Percentiles rank a stretch among this genome's conserved stretches.
Evolutionary conservation across 352 stramenopile species (phyloP).

Genomic region (Phytophthora foliorum): DNA sequence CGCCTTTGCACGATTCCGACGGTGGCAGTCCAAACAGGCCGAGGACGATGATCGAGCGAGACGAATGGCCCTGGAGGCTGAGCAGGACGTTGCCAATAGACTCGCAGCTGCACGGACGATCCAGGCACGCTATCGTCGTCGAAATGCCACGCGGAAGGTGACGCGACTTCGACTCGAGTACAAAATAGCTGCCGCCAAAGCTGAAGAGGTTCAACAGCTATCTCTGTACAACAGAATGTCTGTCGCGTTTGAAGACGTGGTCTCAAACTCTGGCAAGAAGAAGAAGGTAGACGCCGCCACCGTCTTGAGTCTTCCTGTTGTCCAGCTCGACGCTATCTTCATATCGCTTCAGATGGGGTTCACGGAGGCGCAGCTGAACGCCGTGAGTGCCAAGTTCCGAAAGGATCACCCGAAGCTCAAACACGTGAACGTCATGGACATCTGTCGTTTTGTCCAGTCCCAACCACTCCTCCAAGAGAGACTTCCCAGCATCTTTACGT

Average conservation of each 20-base stretch:
- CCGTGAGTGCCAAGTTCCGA: conserved; percentile 43
- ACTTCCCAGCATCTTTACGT: conserved; percentile 17
- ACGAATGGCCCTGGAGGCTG: conserved; percentile 38
- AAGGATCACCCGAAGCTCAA: conserved; percentile 46
- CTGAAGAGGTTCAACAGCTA: conserved; percentile 59
- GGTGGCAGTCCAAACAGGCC: conserved; percentile 72
- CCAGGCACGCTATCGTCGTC: conserved; percentile 71
- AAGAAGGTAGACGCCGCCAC: conserved; percentile 30
- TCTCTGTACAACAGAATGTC: conserved; percentile 57
- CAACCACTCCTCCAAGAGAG: conserved; percentile 43
- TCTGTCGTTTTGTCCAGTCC: conserved; percentile 61
- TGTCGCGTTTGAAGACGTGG: conserved; percentile 49
- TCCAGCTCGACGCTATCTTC: conserved; percentile 57
- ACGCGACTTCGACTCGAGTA: conserved; percentile 58
- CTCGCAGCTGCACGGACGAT: conserved; percentile 63
- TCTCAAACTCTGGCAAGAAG: conserved; percentile 17
- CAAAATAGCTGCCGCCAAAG: conserved; percentile 54
- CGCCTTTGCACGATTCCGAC: conserved; percentile 70
- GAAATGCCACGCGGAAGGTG: conserved; percentile 60
- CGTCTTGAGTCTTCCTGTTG: conserved; percentile 54
- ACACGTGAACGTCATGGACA: conserved; percentile 73
- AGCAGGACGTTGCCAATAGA: conserved; percentile 26
- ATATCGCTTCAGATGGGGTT: conserved; percentile 44
- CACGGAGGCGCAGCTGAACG: conserved; percentile 38
- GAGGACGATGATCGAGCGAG: conserved; percentile 58